These are phyloP conservation scores for Flagelloscypha sp. DNA, from an alignment of 768 basidiomycete genomes.

Conservation along the genomic window DNA sequence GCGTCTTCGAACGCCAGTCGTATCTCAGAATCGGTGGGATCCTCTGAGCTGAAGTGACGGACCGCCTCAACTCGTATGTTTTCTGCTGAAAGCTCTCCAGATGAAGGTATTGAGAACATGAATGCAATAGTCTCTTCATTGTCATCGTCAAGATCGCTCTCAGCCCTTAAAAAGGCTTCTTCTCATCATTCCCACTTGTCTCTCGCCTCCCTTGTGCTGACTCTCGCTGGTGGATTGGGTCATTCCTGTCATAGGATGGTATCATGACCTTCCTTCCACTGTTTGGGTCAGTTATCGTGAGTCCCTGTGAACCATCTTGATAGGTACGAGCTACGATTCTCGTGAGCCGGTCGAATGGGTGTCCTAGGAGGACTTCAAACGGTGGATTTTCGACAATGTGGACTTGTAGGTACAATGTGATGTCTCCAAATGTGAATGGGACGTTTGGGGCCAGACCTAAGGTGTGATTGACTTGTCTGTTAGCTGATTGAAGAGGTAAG, in stretches of 20 bases:
- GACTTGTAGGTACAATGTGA: slow-evolving; percentile 14
- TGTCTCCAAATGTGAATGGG: slow-evolving; percentile 8
- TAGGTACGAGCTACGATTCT: slow-evolving; percentile 9
- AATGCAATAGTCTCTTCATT: too few relatives aligned
- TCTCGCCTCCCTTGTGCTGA: not conserved
- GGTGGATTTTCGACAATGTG: slow-evolving; percentile 15
- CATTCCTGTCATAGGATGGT: slow-evolving; percentile 10
- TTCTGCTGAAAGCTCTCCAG: too few relatives aligned
- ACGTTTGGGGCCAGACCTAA: slow-evolving; percentile 14
- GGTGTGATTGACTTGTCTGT: slow-evolving; percentile 13
- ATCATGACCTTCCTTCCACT: slow-evolving; percentile 4
- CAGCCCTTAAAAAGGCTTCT: slow-evolving; percentile 1
- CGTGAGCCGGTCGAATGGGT: slow-evolving; percentile 16
- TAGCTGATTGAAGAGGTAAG: slow-evolving; percentile 20
- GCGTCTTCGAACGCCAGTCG: too few relatives aligned
- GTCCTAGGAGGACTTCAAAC: slow-evolving; percentile 17
- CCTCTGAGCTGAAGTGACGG: too few relatives aligned
- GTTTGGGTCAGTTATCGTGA: slow-evolving; percentile 17
- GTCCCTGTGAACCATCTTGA: slow-evolving; percentile 7
- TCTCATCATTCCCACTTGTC: not conserved
- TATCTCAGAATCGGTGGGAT: too few relatives aligned
- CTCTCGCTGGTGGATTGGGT: too few relatives aligned
- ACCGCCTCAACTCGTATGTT: too few relatives aligned
- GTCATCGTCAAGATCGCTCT: too few relatives aligned
- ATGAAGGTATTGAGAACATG: too few relatives aligned